Evolutionary conservation across 2,329 filamentous ascomycete species (phyloP).

Genomic region (Botrytis byssoidea): DNA sequence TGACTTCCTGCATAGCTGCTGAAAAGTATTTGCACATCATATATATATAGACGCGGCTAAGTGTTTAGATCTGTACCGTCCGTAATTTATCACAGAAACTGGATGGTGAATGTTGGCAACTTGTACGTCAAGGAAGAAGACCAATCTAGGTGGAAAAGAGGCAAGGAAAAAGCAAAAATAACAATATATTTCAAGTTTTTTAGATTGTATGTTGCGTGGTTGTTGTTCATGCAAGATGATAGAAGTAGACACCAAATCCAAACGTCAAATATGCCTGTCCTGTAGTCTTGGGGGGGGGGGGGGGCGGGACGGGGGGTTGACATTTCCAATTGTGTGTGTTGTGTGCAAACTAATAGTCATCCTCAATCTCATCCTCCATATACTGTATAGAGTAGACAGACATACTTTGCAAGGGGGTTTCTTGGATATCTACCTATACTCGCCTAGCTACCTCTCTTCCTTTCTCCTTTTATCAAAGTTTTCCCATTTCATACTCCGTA

Average conservation of each 20-base stretch:
- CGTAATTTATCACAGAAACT: neutral
- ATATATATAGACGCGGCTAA: neutral
- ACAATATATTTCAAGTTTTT: neutral
- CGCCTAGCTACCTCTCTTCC: neutral
- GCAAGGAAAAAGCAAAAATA: neutral
- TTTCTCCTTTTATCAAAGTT: neutral
- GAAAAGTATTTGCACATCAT: neutral
- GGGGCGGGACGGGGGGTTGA: neutral
- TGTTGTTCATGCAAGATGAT: constrained; percentile 9
- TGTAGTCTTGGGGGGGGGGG: neutral
- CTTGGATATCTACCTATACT: neutral
- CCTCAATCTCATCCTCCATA: neutral
- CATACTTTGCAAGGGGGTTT: neutral
- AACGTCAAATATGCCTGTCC: neutral
- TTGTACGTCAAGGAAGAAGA: neutral
- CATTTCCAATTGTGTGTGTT: neutral
- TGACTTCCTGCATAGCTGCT: neutral
- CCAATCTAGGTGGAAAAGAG: neutral
- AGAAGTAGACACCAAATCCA: neutral
- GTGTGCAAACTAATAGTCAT: neutral
- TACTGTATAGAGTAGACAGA: neutral
- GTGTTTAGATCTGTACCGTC: neutral
- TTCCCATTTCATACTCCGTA: neutral
- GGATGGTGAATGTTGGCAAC: neutral
- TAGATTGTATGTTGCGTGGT: neutral